A percentile compares a stretch with the other conserved stretches of the same genome.
phyloP scores from a whole-genome alignment of 768 basidiomycete genomes.

The Suillus discolor region DNA sequence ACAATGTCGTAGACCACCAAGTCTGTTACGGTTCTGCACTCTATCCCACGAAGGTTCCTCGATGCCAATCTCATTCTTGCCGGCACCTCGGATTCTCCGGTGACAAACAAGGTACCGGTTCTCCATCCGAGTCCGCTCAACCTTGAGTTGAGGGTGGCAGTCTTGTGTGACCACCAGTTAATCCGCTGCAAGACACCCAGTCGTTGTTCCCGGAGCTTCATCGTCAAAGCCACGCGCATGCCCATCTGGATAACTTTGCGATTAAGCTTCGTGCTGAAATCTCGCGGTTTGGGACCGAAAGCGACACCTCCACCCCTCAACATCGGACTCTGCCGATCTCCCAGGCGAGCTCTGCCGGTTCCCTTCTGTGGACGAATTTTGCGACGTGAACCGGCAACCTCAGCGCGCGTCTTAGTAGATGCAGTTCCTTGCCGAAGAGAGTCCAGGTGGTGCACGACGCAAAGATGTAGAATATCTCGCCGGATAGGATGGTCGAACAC shows the following conservation, averaged over 20 bases:
- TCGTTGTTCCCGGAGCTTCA: slow-evolving; percentile 72
- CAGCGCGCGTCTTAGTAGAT: slow-evolving; percentile 87
- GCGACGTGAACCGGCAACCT: slow-evolving; percentile 85
- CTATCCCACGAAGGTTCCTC: slow-evolving; percentile 71
- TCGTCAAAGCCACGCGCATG: slow-evolving; percentile 85
- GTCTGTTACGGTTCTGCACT: slow-evolving; percentile 62
- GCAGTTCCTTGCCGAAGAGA: slow-evolving; percentile 91
- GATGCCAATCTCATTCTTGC: slow-evolving; percentile 60
- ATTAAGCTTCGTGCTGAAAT: slow-evolving; percentile 91
- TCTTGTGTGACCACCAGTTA: slow-evolving; percentile 75
- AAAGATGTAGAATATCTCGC: slow-evolving; percentile 90
- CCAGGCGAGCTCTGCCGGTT: slow-evolving; percentile 84
- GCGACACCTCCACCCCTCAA: slow-evolving; percentile 90
- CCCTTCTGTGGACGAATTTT: slow-evolving; percentile 96
- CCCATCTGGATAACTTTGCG: slow-evolving; percentile 93
- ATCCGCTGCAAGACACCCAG: slow-evolving; percentile 77
- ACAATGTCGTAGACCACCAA: slow-evolving; percentile 82
- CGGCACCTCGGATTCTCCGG: slow-evolving; percentile 59
- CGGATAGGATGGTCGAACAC: slow-evolving; percentile 91
- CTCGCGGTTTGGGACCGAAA: slow-evolving; percentile 88
- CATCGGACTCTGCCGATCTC: slow-evolving; percentile 86
- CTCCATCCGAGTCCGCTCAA: slow-evolving; percentile 67
- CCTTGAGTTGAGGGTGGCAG: slow-evolving; percentile 62
- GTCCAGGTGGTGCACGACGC: slow-evolving; percentile 86
- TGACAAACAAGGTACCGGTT: slow-evolving; percentile 73